Conservation (phyloP, 306 rosid species). For the Arachis stenosperma region DNA sequence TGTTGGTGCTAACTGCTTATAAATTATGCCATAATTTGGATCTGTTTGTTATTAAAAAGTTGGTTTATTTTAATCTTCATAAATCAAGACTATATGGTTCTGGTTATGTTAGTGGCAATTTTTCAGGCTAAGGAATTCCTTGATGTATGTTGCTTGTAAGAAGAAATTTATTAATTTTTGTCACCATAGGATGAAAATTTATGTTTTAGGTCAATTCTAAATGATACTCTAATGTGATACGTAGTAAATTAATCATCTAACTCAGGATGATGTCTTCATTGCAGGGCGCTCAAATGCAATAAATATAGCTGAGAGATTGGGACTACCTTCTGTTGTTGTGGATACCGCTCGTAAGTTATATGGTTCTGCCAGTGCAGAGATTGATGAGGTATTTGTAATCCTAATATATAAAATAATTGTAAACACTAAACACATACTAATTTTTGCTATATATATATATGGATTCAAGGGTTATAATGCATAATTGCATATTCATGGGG, state of each 20-base stretch:
- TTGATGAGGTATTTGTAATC: constrained; percentile 71
- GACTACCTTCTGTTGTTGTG: constrained; percentile 67
- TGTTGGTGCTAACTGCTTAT: background rate
- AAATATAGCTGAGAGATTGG: constrained; percentile 88
- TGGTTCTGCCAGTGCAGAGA: constrained; percentile 94
- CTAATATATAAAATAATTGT: background rate
- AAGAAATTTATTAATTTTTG: background rate
- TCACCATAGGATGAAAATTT: background rate
- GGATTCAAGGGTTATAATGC: no score
- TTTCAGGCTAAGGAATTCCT: background rate
- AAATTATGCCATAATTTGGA: background rate
- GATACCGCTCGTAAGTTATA: constrained; percentile 75
- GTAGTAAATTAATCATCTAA: constrained; percentile 3
- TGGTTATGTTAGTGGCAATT: background rate
- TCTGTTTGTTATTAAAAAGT: background rate
- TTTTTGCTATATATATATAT: no score
- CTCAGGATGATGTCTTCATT: constrained; percentile 32
- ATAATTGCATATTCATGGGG: no score
- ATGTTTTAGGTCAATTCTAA: constrained; percentile 25
- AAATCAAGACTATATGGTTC: constrained; percentile 18
- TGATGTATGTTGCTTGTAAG: background rate
- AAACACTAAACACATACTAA: background rate
- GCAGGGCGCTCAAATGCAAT: constrained; percentile 96
- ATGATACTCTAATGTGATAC: background rate
- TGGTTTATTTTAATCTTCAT: background rate